phyloP scores from a whole-genome alignment of 129 eudicot genomes.

The Logfia minima region DNA sequence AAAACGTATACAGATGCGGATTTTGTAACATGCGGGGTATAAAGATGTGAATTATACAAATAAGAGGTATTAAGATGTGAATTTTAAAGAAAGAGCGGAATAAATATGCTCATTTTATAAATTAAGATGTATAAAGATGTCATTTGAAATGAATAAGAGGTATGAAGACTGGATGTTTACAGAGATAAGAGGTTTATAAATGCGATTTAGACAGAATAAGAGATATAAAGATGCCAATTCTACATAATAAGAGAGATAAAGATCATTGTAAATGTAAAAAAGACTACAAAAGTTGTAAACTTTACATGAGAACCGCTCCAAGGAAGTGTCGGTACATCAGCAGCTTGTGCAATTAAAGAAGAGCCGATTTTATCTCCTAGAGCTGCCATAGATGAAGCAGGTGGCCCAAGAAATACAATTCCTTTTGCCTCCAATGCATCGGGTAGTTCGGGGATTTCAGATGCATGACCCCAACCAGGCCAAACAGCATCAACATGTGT shows the following conservation, averaged over 20 bases:
- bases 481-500: slow-evolving; percentile 98
- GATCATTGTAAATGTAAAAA: background rate
- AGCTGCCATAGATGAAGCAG: slow-evolving; percentile 90
- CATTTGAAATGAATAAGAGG: too few relatives aligned
- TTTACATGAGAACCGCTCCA: slow-evolving; percentile 99
- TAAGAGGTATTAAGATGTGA: background rate
- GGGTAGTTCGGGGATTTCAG: slow-evolving; percentile 95
- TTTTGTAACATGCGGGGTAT: too few relatives aligned
- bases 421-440: slow-evolving; percentile 89
- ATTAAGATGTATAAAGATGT: too few relatives aligned
- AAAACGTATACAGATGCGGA: too few relatives aligned
- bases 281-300: background rate
- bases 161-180: too few relatives aligned
- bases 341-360: slow-evolving; percentile 96
- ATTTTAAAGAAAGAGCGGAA: background rate
- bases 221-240: slow-evolving; percentile 1
- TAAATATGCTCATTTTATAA: background rate
- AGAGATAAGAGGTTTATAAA: too few relatives aligned
- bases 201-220: background rate
- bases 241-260: slow-evolving; percentile 2
- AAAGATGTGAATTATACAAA: too few relatives aligned
- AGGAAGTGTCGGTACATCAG: slow-evolving; percentile 95
- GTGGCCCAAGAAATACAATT: slow-evolving; percentile 93
- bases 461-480: slow-evolving; percentile 99
- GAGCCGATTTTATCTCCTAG: slow-evolving; percentile 98